These are phyloP conservation scores for Macadamia integrifolia DNA, from an alignment of 164 flowering plant species.

Conservation along the genomic window DNA sequence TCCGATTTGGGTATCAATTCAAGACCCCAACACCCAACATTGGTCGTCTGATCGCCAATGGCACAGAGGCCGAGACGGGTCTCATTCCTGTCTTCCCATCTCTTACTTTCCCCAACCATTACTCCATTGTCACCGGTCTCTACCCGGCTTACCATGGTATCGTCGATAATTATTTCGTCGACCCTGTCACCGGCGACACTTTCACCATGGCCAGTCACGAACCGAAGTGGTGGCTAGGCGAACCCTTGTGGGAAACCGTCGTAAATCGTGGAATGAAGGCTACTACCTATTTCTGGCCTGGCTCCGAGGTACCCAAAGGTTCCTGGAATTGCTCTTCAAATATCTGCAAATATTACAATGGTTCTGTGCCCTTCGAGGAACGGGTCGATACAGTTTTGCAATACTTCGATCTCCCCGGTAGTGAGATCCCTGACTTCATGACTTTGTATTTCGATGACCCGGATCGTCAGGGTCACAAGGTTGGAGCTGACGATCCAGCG, in stretches of 20 bases:
- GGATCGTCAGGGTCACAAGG: slow-evolving; percentile 89
- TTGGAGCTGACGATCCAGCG: slow-evolving; percentile 88
- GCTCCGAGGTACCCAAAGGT: slow-evolving; percentile 82
- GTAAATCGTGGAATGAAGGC: slow-evolving; percentile 63
- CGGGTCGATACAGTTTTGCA: slow-evolving; percentile 73
- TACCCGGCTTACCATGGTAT: slow-evolving; percentile 87
- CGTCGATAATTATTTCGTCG: slow-evolving; percentile 61
- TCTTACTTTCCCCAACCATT: slow-evolving; percentile 92
- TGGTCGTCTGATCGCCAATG: slow-evolving; percentile 54
- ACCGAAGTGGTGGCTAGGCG: slow-evolving; percentile 94
- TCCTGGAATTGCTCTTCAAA: slow-evolving; percentile 63
- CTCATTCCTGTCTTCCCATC: slow-evolving; percentile 93
- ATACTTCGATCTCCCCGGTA: slow-evolving; percentile 64
- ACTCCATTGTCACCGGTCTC: slow-evolving; percentile 86
- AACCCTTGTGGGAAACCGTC: slow-evolving; percentile 90
- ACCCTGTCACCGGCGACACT: slow-evolving; percentile 52
- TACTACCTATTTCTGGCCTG: slow-evolving; percentile 93
- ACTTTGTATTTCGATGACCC: slow-evolving; percentile 94
- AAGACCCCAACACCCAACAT: slow-evolving; percentile 56
- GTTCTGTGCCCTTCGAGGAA: slow-evolving; percentile 75
- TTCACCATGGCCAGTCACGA: slow-evolving; percentile 73
- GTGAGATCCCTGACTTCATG: slow-evolving; percentile 69
- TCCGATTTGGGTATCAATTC: slow-evolving; percentile 74
- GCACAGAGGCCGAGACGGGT: slow-evolving; percentile 84
- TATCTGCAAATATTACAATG: slow-evolving; percentile 55